phyloP scores from a whole-genome alignment of 2,329 filamentous ascomycete genomes.

The Cladobotryum protrusum region DNA sequence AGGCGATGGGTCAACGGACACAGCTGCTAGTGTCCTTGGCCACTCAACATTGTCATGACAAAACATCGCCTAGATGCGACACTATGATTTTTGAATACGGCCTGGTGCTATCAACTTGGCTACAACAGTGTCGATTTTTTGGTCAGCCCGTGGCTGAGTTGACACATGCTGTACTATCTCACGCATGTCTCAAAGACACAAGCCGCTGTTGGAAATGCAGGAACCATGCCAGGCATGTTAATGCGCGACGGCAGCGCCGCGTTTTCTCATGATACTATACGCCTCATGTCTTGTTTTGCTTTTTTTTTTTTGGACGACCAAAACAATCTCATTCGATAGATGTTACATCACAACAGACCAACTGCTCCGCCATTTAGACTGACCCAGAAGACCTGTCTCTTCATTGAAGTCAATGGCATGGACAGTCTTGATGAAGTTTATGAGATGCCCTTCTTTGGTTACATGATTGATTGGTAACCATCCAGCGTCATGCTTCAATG shows the following conservation, averaged over 20 bases:
- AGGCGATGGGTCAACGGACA: slow-evolving; percentile 68
- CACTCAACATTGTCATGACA: slow-evolving; percentile 23
- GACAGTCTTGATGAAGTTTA: slow-evolving; percentile 9
- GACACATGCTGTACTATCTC: not conserved
- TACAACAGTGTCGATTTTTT: not conserved
- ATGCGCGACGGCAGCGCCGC: not conserved
- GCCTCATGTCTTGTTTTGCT: not conserved
- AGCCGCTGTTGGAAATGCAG: not conserved
- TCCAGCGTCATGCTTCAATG: slow-evolving; percentile 10
- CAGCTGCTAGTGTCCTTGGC: slow-evolving; percentile 39
- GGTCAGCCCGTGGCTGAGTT: not conserved
- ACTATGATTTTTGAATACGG: not conserved
- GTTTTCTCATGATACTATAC: slow-evolving; percentile 4
- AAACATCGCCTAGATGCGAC: not conserved
- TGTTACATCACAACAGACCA: slow-evolving; percentile 2
- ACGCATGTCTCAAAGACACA: slow-evolving; percentile 1
- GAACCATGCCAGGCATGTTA: not conserved
- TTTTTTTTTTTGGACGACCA: not conserved
- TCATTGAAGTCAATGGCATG: not conserved
- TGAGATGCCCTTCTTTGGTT: slow-evolving; percentile 5
- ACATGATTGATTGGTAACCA: not conserved
- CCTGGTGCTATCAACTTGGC: not conserved
- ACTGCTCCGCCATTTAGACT: not conserved
- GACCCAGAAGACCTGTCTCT: not conserved
- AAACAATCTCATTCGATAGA: slow-evolving; percentile 9